A percentile compares a stretch with the other conserved stretches of the same genome.
These are phyloP conservation scores for Lachnellula hyalina DNA, from an alignment of 2,329 filamentous ascomycete genomes.

Conservation along the genomic window DNA sequence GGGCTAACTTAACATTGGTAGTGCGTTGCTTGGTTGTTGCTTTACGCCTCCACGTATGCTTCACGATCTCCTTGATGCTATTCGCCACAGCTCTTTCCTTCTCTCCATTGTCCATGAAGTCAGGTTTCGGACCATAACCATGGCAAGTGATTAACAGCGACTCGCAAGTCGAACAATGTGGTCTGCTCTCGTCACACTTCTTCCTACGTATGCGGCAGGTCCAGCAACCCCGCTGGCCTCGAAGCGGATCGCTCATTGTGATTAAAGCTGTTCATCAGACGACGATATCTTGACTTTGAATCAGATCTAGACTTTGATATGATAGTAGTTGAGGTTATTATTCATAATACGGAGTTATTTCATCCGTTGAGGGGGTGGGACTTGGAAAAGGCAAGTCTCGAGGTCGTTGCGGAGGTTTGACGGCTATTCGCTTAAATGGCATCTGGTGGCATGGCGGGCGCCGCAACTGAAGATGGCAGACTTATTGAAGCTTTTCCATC, in stretches of 20 bases:
- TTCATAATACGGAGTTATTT: too few species aligned
- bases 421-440: too few species aligned
- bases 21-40: neutral
- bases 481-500: too few species aligned
- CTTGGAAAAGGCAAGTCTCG: too few species aligned
- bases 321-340: too few species aligned
- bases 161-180: constrained; percentile 51
- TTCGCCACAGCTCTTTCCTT: constrained; percentile 1
- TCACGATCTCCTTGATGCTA: constrained; percentile 25
- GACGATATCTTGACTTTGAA: too few species aligned
- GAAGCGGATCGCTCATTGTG: neutral
- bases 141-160: constrained; percentile 49
- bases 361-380: too few species aligned
- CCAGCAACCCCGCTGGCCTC: constrained; percentile 47
- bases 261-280: neutral
- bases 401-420: too few species aligned
- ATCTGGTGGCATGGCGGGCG: too few species aligned
- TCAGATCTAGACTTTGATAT: too few species aligned
- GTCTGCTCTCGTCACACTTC: constrained; percentile 60
- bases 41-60: constrained; percentile 41
- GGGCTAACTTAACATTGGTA: neutral
- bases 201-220: constrained; percentile 59
- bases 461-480: too few species aligned
- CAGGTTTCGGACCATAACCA: constrained; percentile 38
- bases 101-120: constrained; percentile 12